These are phyloP conservation scores for Pichia sp. DNA, from an alignment of 1,139 yeast genomes.

Conservation along the genomic window DNA sequence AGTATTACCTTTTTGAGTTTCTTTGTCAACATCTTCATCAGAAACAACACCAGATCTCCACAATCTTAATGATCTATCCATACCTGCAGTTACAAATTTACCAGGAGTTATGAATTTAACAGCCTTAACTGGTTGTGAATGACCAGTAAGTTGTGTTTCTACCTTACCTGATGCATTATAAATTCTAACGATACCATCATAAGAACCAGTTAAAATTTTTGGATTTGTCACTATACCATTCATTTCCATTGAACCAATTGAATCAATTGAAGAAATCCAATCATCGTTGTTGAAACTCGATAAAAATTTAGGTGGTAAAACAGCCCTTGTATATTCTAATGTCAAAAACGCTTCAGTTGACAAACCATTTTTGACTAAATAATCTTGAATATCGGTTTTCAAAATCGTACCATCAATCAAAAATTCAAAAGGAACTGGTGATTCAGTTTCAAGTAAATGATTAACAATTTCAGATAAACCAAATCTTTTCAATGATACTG, in stretches of 20 bases:
- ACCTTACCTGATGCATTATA: constrained; percentile 83
- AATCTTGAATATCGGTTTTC: constrained; percentile 72
- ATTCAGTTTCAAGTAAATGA: constrained; percentile 57
- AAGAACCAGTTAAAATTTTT: constrained; percentile 78
- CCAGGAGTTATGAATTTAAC: constrained; percentile 73
- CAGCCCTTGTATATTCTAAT: constrained; percentile 85
- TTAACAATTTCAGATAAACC: constrained; percentile 94
- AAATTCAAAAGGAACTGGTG: constrained; percentile 86
- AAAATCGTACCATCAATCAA: constrained; percentile 76
- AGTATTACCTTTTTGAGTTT: constrained; percentile 63
- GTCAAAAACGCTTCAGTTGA: constrained; percentile 76
- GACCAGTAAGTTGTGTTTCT: constrained; percentile 78
- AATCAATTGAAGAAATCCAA: constrained; percentile 82
- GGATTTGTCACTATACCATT: constrained; percentile 30
- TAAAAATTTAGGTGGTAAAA: constrained; percentile 85
- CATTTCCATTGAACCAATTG: constrained; percentile 28
- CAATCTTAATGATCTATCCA: constrained; percentile 79
- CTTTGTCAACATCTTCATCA: constrained; percentile 39
- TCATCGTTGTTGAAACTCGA: constrained; percentile 90
- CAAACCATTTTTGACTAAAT: constrained; percentile 65
- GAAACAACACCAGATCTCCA: constrained; percentile 67
- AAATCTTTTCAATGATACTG: constrained; percentile 75
- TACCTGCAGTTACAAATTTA: constrained; percentile 76
- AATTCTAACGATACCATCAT: constrained; percentile 89
- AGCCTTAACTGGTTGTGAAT: constrained; percentile 74